Percentiles rank a stretch among this genome's conserved stretches.
Evolutionary conservation across 116 monocot species (phyloP).

Genomic region (Zostera marina): DNA sequence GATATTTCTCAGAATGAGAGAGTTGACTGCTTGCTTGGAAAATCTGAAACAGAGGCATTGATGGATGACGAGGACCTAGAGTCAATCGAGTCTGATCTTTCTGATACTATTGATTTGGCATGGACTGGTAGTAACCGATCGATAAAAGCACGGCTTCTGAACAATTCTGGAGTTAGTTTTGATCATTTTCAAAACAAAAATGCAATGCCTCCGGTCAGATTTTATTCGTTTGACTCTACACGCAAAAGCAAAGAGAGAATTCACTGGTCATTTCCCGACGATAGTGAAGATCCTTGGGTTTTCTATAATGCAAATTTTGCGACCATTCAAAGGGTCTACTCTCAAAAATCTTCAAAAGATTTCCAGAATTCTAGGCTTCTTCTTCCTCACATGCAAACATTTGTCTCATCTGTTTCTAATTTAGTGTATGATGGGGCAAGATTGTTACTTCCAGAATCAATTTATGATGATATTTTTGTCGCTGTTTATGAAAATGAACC

Average conservation of each 20-base stretch:
- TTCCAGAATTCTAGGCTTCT: constrained; percentile 27
- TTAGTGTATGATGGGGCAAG: constrained; percentile 45
- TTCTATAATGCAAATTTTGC: background rate
- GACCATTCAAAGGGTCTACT: constrained; percentile 26
- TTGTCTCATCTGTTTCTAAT: constrained; percentile 29
- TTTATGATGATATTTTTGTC: constrained; percentile 31
- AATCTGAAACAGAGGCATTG: background rate
- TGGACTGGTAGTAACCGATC: constrained; percentile 50
- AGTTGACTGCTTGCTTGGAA: constrained; percentile 1
- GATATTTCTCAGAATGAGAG: background rate
- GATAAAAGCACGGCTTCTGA: background rate
- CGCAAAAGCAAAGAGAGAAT: constrained; percentile 20
- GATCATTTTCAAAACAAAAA: constrained; percentile 23
- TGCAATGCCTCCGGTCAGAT: constrained; percentile 29
- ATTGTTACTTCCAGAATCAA: constrained; percentile 36
- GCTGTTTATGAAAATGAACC: constrained; percentile 87
- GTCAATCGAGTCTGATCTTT: constrained; percentile 31
- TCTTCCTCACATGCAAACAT: constrained; percentile 24
- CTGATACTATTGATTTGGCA: constrained; percentile 77
- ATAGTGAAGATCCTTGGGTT: constrained; percentile 6
- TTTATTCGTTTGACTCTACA: constrained; percentile 71
- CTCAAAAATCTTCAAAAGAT: constrained; percentile 27
- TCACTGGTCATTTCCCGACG: constrained; percentile 18
- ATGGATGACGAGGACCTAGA: constrained; percentile 7
- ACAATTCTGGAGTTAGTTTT: constrained; percentile 12